Evolutionary conservation across 2,329 filamentous ascomycete genomes (phyloP), one percentile per base, ranked within the genome.

Genomic region (Fonsecaea monophora): DNA sequence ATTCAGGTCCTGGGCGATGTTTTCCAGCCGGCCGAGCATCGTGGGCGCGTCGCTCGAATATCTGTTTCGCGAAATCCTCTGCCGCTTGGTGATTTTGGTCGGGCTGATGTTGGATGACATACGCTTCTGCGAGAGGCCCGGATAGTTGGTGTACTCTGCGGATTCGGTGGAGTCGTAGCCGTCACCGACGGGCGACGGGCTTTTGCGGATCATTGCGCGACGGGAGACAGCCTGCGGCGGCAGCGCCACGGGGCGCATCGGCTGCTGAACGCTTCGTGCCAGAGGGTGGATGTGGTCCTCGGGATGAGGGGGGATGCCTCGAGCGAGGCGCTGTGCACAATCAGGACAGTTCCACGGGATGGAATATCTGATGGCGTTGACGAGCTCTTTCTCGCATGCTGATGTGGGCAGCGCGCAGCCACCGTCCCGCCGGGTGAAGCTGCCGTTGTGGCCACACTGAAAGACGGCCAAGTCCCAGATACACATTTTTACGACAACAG

Each of bases 1-100:
- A 34, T 38, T 10, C 42, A 66, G 53, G 34, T 68, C 66, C 12
- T 42, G 48, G 13, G 62, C 61, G 35, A 50, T 38, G 50, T 64
- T 62, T 58, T 54, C 53, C 10, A 60, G 42, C 2, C 50, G 61
- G 25, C 55, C 67, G 15, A 53, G 56, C 42, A 59, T 64, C n/a
- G 18, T n/a, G 54, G 63, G 66, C 18, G 62, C 32, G 53, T 66
- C 35, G 35, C 58, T 50, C 15, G 40, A 54, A 37, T 45, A 56
- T 15, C 13, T 42, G 30, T 30, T 15, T 15, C 37, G 32, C 13
- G 57, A 60, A 4, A n/a, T 21, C 13, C 54, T 45, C 18, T 45
- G 45, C 45, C 32, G 62, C 62, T 50, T 58, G 48, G 35, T 57
- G 53, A 25, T 21, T 15, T 32, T 63, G 10, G 25, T 50, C 13